Evolutionary conservation across 2,329 filamentous ascomycete species (phyloP), one percentile per base, ranked within the genome.

Genomic region (Exophiala spinifera): DNA sequence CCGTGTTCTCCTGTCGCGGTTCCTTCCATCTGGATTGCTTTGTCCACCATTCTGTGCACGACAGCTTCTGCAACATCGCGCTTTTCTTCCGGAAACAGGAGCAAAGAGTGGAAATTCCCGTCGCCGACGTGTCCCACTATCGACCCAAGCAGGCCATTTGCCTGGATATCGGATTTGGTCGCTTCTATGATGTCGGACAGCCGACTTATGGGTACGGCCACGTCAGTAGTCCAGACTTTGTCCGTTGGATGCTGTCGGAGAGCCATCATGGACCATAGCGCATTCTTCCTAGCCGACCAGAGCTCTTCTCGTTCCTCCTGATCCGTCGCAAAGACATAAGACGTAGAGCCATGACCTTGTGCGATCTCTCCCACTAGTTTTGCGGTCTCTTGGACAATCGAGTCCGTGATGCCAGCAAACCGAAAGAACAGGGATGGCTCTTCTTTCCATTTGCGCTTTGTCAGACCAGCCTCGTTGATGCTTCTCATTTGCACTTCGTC

Each of bases 401-500:
- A 62, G 2, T 73, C 74, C 0, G 81, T 76, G 0, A 85, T 88
- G 7, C 87, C 87, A 0, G 83, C 78, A 64, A 89, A 89, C 68
- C 89, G 89, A 73, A 91, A 82, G 65, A 91, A 91, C 1, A 91
- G 73, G 0, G 87, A 90, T 0, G 87, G 85, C 0, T 74, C 72
- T 65, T 89, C 86, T 54, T 81, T 80, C 87, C 87, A 91, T 36
- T 74, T 74, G 19, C 76, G 67, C 40, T 67, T 70, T 1, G 75
- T 78, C 5, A 70, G 66, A 31, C 74, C 66, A 54, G 73, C 74
- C 43, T 71, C 70, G 61, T 86, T 86, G 70, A 86, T 85, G 68
- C 80, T 85, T 59, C 76, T 73, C 83, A 96, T 96, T 74, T 95
- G 91, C 53, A 91, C 86, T 67, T 95, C 91, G 72, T 96, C 91